phyloP scores from a whole-genome alignment of 768 basidiomycete genomes.

The Strobilomyces confusus region DNA sequence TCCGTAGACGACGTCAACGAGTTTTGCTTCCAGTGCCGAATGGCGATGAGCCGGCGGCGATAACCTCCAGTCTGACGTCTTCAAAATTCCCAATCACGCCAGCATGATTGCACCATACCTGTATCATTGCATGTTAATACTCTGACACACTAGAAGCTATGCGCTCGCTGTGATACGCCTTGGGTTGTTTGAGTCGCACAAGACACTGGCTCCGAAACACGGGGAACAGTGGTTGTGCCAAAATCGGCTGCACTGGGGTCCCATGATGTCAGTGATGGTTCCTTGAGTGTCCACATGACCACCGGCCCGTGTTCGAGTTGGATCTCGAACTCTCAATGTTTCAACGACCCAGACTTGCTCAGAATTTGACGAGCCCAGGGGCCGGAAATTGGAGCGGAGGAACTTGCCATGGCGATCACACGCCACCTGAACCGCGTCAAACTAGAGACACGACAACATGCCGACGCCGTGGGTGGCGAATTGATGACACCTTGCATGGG shows the following conservation, averaged over 20 bases:
- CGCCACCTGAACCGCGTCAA: background rate
- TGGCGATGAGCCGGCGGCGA: slow-evolving; percentile 42
- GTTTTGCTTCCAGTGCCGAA: slow-evolving; percentile 65
- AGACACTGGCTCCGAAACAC: background rate
- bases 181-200: background rate
- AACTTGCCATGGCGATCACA: background rate
- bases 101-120: slow-evolving; percentile 27
- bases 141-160: slow-evolving; percentile 5
- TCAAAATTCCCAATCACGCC: slow-evolving; percentile 4
- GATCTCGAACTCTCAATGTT: background rate
- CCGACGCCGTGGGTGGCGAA: background rate
- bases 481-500: background rate
- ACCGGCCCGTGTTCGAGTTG: background rate
- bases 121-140: slow-evolving; percentile 25
- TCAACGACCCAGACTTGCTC: background rate
- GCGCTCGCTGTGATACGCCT: slow-evolving; percentile 5
- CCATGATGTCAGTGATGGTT: slow-evolving; percentile 3
- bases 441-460: background rate
- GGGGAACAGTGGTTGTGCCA: background rate
- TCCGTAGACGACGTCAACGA: slow-evolving; percentile 70
- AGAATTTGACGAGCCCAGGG: background rate
- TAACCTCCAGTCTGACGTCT: slow-evolving; percentile 7
- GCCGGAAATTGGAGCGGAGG: background rate
- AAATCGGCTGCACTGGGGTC: background rate
- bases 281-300: slow-evolving; percentile 2